Evolutionary conservation across 2,329 filamentous ascomycete species (phyloP), one percentile per base, ranked within the genome.

Genomic region (Monilinia aucupariae): DNA sequence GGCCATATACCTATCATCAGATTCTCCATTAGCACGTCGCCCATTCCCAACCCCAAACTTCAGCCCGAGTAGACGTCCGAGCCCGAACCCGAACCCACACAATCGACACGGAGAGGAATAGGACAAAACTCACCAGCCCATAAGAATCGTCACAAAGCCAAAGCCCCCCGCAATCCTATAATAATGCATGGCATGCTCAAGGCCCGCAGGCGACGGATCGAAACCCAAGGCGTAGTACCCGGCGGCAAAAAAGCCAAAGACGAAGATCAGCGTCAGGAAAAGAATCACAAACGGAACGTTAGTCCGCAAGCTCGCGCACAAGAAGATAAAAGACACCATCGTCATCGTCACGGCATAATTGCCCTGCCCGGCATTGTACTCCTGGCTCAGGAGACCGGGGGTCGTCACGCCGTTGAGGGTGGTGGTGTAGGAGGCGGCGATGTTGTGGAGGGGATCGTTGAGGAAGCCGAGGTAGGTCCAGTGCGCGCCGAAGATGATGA

Each of bases 391-490:
- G 0, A 39, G 55, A 6, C 60, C 54, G 8, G 58, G 34, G 1
- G 51, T 47, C 0, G 34, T 6, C 1, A 32, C 47, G 2, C 58
- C 58, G 4, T 49, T 39, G 17, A 60, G 22, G 22, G 32, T 55
- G 1, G 45, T 54, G 7, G 54, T 50, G 25, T 90, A 92, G 56
- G 82, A 82, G 43, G 92, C 81, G 0, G 92, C 78, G 17, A 92
- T 85, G 58, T 88, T 89, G 43, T 82, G 80, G 52, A 91, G 80
- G 3, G 83, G 81, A 1, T 87, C 82, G 61, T 89, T 87, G 25
- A 62, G 9, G 15, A 62, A 67, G 2, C 58, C 65, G 15, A 62
- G 34, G 52, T 65, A 62, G 5, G 59, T 39, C 58, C 43, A 65
- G 48, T 65, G 64, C 37, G 30, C 58, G 30, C 65, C 65, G 39